These are phyloP conservation scores for Porphyrellus cyaneotinctus DNA, from an alignment of 768 basidiomycete genomes.

Conservation along the genomic window DNA sequence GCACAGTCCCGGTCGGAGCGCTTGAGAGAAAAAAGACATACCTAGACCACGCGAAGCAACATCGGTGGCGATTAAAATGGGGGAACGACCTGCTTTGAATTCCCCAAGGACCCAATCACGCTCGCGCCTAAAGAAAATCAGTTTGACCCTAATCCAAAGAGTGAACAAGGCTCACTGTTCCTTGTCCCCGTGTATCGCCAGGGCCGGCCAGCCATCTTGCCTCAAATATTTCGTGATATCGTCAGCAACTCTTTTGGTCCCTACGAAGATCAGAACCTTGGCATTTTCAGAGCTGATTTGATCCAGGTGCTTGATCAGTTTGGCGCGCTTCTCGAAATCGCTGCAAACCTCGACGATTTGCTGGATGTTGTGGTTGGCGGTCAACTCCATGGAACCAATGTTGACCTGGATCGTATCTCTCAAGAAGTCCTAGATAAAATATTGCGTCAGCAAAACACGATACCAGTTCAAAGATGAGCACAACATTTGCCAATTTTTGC, in stretches of 20 bases:
- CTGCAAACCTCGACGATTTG: slow-evolving; percentile 96
- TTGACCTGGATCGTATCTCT: slow-evolving; percentile 97
- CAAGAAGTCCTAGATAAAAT: slow-evolving; percentile 72
- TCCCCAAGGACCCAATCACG: slow-evolving; percentile 99
- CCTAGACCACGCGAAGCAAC: slow-evolving; percentile 99
- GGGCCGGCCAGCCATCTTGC: slow-evolving; percentile 98
- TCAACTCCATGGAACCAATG: slow-evolving; percentile 97
- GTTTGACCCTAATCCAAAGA: not conserved
- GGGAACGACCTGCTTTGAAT: slow-evolving; percentile 97
- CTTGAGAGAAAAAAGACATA: slow-evolving; percentile 57
- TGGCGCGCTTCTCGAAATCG: slow-evolving; percentile 95
- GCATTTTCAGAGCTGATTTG: slow-evolving; percentile 95
- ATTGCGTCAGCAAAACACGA: not conserved
- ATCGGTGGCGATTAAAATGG: slow-evolving; percentile 97
- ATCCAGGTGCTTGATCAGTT: slow-evolving; percentile 95
- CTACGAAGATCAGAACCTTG: slow-evolving; percentile 98
- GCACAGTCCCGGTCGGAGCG: slow-evolving; percentile 31
- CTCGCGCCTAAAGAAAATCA: slow-evolving; percentile 60
- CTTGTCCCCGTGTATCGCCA: slow-evolving; percentile 99
- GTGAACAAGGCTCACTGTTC: slow-evolving; percentile 67
- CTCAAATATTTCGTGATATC: slow-evolving; percentile 97
- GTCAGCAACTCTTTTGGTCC: slow-evolving; percentile 95
- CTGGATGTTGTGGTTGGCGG: slow-evolving; percentile 96
- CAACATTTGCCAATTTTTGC: slow-evolving; percentile 89
- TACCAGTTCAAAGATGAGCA: not conserved